Evolutionary conservation across 2,329 filamentous ascomycete species (phyloP), one percentile per base, ranked within the genome.

Genomic region (Aureobasidium sp.): DNA sequence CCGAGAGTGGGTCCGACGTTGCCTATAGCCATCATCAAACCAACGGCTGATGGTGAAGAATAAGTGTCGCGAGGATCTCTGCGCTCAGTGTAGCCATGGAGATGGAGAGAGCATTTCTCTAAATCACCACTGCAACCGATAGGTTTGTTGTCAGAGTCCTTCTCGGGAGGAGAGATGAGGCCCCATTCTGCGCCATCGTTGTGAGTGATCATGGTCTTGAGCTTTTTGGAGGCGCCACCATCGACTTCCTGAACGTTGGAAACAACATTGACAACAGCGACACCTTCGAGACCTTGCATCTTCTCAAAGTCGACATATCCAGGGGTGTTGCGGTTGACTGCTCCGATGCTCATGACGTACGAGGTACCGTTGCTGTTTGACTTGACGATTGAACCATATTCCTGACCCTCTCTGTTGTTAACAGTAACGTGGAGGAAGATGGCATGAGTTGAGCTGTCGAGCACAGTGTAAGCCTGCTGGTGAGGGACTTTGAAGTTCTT

Each of bases 301-400:
- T 95, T 96, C 72, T 99, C 94, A 73, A 95, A 99, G 71, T 99
- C 94, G 46, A 96, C 93, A 69, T 86, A 96, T 45, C 86, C 91
- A 1, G 72, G 67, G 13, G 81, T 77, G 69, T 96, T 85, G 66
- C 90, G 84, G 73, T 97, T 96, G 69, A 97, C 90, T 21, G 84
- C 84, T 51, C 83, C 78, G 25, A 94, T 79, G 73, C 89, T 95
- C 65, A 95, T 78, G 13, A 96, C 89, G 69, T 96, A 99, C 1
- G 89, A 94, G 0, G 94, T 99, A 58, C 94, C 94, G 70, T 99
- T 97, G 68, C 91, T 96, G 77, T 99, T 99, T 70, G 91, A 96
- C 82, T 97, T 99, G 74, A 99, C 84, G 67, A 99, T 90, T 25
- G 88, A 87, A 38, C 94, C 94, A 67, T 89, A 91, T 62, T 88